Evolutionary conservation across 202 grass and related monocot species (phyloP).

Genomic region (Panicum hallii): DNA sequence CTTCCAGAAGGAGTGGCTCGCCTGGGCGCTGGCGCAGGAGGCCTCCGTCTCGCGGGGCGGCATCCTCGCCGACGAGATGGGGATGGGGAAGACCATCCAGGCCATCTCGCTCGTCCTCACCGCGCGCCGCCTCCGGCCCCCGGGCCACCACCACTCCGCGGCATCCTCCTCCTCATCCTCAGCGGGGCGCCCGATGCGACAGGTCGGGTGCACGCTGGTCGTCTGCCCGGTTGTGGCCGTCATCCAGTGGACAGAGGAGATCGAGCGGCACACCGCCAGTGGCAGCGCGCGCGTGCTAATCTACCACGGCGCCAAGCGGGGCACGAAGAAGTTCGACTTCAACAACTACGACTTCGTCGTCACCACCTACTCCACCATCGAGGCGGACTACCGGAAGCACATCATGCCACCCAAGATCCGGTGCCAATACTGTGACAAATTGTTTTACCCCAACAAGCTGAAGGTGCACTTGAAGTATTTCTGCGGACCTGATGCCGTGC

Average conservation of each 20-base stretch:
- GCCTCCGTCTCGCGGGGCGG: constrained; percentile 66
- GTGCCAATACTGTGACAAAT: constrained; percentile 61
- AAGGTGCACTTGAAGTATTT: constrained; percentile 69
- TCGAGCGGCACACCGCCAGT: constrained; percentile 67
- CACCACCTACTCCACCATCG: constrained; percentile 91
- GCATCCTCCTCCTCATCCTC: neutral
- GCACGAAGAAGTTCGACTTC: constrained; percentile 47
- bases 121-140: constrained; percentile 42
- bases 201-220: constrained; percentile 67
- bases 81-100: constrained; percentile 99
- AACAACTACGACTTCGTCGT: constrained; percentile 76
- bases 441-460: constrained; percentile 50
- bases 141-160: neutral
- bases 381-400: constrained; percentile 86
- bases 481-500: constrained; percentile 74
- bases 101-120: constrained; percentile 90
- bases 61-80: constrained; percentile 96
- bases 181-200: neutral
- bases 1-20: constrained; percentile 98
- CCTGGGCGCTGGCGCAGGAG: constrained; percentile 86
- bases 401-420: constrained; percentile 79
- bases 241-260: constrained; percentile 91
- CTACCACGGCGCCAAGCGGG: constrained; percentile 66
- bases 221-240: constrained; percentile 88
- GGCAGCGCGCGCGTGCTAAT: constrained; percentile 63